A percentile compares a stretch with the other conserved stretches of the same genome.
Evolutionary conservation across 176 grass and related monocot genomes (phyloP).

Genomic region (Zea luxurians): DNA sequence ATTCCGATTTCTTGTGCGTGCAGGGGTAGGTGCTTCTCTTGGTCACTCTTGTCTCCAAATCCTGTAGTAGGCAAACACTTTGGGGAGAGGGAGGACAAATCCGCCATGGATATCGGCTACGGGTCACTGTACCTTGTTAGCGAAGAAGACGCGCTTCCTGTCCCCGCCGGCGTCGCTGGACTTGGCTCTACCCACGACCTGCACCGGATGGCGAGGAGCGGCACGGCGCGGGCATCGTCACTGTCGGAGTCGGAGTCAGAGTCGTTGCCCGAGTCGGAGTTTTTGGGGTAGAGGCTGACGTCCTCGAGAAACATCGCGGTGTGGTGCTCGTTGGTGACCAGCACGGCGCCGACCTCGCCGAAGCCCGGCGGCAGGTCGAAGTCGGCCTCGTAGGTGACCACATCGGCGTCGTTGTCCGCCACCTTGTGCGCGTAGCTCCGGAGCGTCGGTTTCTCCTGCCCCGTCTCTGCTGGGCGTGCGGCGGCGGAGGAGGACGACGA

Average conservation of each 20-base stretch:
- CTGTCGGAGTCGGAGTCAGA: not conserved
- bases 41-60: too few species aligned
- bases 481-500: too few species aligned
- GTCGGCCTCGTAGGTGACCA: conserved; percentile 48
- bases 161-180: not conserved
- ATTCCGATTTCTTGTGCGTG: too few species aligned
- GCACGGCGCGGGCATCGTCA: not conserved
- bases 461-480: conserved; percentile 53
- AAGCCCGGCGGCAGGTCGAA: conserved; percentile 56
- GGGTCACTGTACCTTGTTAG: conserved; percentile 57
- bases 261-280: not conserved
- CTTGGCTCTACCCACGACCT: conserved; percentile 60
- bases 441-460: conserved; percentile 42
- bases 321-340: conserved; percentile 52
- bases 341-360: conserved; percentile 69
- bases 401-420: conserved; percentile 27
- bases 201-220: conserved; percentile 43
- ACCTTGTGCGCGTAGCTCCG: conserved; percentile 49
- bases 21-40: too few species aligned
- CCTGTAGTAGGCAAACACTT: too few species aligned
- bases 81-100: too few species aligned
- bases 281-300: conserved; percentile 31
- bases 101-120: too few species aligned
- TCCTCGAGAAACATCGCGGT: conserved; percentile 66
- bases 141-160: conserved; percentile 77